Conservation (phyloP, 805 yeast species). For the Barnettozyma salicaria region DNA sequence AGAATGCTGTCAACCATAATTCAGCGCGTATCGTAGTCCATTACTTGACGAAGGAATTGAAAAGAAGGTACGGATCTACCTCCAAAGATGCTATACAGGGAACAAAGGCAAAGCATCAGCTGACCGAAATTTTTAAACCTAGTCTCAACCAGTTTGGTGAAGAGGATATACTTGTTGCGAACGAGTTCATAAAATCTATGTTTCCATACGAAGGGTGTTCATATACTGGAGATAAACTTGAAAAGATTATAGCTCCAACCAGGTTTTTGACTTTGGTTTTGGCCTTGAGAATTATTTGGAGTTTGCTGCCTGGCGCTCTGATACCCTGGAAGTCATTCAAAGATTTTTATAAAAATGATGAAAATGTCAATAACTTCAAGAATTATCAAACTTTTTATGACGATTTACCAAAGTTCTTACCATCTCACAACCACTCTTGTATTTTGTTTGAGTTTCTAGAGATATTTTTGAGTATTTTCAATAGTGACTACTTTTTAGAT, state of each 20-base stretch:
- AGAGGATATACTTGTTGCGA: conserved; percentile 26
- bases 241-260: conserved; percentile 20
- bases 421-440: conserved; percentile 32
- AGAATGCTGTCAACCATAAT: conserved; percentile 25
- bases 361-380: conserved; percentile 19
- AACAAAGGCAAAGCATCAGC: conserved; percentile 13
- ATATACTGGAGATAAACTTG: conserved; percentile 27
- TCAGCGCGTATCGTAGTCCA: conserved; percentile 32
- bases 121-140: conserved; percentile 32
- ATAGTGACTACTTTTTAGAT: conserved; percentile 29
- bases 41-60: conserved; percentile 28
- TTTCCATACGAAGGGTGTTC: conserved; percentile 36
- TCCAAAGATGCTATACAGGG: conserved; percentile 5
- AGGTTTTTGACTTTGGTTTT: conserved; percentile 26
- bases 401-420: conserved; percentile 29
- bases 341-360: conserved; percentile 24
- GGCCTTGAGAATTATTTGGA: conserved; percentile 30
- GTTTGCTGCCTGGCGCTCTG: conserved; percentile 30
- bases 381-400: conserved; percentile 30
- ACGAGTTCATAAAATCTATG: conserved; percentile 24
- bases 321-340: conserved; percentile 32
- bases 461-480: conserved; percentile 28
- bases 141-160: conserved; percentile 30
- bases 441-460: conserved; percentile 34
- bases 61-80: conserved; percentile 19